phyloP scores from a whole-genome alignment of 495 filamentous ascomycete genomes.

The Daldinia decipiens region DNA sequence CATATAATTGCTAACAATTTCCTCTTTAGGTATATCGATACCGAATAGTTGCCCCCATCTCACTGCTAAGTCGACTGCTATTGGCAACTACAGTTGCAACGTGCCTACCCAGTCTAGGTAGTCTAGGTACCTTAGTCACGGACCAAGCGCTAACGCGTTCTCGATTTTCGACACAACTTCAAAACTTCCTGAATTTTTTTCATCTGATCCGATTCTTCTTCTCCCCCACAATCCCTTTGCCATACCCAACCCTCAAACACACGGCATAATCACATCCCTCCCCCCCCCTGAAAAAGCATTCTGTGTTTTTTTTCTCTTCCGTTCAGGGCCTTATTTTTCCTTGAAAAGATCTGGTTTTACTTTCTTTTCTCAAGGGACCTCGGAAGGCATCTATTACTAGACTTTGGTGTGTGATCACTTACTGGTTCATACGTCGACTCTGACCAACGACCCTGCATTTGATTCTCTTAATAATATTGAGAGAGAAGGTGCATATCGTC shows the following conservation, averaged over 20 bases:
- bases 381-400: constrained; percentile 39
- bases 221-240: constrained; percentile 52
- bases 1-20: constrained; percentile 23
- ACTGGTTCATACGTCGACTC: background rate
- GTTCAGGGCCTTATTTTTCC: constrained; percentile 47
- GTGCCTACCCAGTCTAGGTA: constrained; percentile 21
- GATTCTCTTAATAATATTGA: constrained; percentile 31
- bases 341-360: constrained; percentile 50
- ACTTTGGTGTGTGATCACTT: constrained; percentile 31
- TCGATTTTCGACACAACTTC: constrained; percentile 47
- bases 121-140: constrained; percentile 39
- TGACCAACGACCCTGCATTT: constrained; percentile 6
- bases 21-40: constrained; percentile 36
- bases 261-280: constrained; percentile 38
- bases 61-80: constrained; percentile 12
- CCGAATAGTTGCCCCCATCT: constrained; percentile 18
- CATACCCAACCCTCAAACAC: constrained; percentile 50
- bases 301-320: constrained; percentile 39
- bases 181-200: constrained; percentile 50
- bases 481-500: constrained; percentile 32
- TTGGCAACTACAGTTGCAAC: constrained; percentile 20
- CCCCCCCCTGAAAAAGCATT: constrained; percentile 38
- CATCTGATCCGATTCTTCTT: constrained; percentile 46
- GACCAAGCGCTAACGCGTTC: constrained; percentile 44
- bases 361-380: constrained; percentile 55